Conservation (phyloP, 345 rosid genomes). For the Hypericum perforatum region DNA sequence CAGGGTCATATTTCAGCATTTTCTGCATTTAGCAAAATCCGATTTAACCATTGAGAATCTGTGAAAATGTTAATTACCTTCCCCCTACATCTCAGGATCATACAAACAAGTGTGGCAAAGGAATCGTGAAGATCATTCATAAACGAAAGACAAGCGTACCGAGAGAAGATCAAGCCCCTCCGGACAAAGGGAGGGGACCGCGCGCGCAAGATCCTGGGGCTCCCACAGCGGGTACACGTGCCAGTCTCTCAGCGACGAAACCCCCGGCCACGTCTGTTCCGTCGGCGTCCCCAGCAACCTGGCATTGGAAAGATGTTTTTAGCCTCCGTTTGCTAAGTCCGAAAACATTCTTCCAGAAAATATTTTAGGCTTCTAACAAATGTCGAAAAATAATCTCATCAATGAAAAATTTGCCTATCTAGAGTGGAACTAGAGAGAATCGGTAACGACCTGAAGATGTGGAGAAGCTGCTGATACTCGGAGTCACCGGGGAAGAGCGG, state of each 20-base stretch:
- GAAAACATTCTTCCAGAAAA: too few species aligned
- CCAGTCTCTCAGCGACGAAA: constrained; percentile 73
- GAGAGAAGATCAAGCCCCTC: constrained; percentile 83
- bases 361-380: too few species aligned
- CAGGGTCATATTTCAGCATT: constrained; percentile 75
- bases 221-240: constrained; percentile 87
- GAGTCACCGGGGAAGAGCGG: constrained; percentile 92
- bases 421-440: background rate
- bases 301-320: too few species aligned
- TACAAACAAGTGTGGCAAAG: too few species aligned
- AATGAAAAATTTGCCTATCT: too few species aligned
- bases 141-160: constrained; percentile 22
- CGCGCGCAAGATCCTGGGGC: constrained; percentile 55
- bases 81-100: too few species aligned
- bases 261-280: constrained; percentile 85
- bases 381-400: too few species aligned
- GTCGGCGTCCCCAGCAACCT: constrained; percentile 88
- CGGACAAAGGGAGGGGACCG: constrained; percentile 61
- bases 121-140: too few species aligned
- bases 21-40: constrained; percentile 35
- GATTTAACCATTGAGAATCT: background rate
- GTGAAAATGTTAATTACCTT: too few species aligned
- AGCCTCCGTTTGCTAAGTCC: too few species aligned
- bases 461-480: constrained; percentile 89
- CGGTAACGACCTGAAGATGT: constrained; percentile 57